Evolutionary conservation across 2,329 filamentous ascomycete species (phyloP).

Genomic region (Clarireedia hainanense): DNA sequence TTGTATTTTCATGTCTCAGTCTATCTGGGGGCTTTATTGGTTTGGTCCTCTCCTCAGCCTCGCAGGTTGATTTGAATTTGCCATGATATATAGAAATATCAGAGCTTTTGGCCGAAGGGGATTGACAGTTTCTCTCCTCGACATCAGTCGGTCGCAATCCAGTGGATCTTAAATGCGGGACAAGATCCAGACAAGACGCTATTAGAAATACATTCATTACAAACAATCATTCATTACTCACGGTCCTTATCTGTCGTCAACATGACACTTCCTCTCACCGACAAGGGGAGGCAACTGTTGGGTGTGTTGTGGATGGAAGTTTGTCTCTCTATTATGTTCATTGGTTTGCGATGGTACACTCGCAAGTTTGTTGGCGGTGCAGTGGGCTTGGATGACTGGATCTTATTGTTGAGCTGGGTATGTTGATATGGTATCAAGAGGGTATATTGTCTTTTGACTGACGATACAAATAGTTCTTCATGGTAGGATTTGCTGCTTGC

Average conservation of each 20-base stretch:
- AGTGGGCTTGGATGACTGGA: not conserved
- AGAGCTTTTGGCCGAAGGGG: not conserved
- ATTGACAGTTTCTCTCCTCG: not conserved
- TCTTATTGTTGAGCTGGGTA: conserved; percentile 2
- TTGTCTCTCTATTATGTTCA: not conserved
- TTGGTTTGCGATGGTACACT: not conserved
- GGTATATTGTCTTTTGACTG: too few species aligned
- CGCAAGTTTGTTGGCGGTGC: not conserved
- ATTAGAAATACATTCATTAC: not conserved
- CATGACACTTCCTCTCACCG: not conserved
- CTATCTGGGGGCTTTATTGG: not conserved
- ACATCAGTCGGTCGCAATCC: not conserved
- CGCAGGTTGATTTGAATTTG: not conserved
- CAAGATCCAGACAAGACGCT: not conserved
- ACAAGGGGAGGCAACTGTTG: not conserved
- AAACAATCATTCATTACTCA: not conserved
- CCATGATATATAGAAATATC: not conserved
- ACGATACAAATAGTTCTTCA: not conserved
- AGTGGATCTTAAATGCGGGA: not conserved
- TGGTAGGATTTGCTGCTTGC: not conserved
- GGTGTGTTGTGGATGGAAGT: conserved; percentile 2
- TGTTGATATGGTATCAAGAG: not conserved
- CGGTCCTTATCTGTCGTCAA: not conserved
- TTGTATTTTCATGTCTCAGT: not conserved
- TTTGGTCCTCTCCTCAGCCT: not conserved